Base-by-base conservation (phyloP, 163 green algal genomes). In the Picocystis sp. region DNA sequence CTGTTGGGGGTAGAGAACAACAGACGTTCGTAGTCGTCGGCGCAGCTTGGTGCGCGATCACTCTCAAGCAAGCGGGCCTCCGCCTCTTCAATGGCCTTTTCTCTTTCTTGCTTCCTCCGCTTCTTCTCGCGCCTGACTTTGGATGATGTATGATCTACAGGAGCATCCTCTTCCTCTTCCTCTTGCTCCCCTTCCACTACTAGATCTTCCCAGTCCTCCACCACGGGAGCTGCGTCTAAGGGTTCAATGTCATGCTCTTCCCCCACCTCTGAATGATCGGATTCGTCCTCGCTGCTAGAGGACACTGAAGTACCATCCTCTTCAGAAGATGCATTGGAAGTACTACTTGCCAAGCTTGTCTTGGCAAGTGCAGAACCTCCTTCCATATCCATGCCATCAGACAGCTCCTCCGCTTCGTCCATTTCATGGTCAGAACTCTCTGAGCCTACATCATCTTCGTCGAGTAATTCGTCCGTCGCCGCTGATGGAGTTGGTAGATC, bases 21-120 rank as follows among this genome's bases (percentile, higher is more conserved):
- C 41, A 85, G 63, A 55, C 69, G 69, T 73, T 97, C 89, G 62
- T 78, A 95, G 17, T 86, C 86, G 0, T 62, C 64, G 1, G 45
- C 60, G 10, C 22, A 84, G 43, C 64, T 58, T 1, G 85, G 81
- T 2, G 69, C 69, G 0, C 47, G 43, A 5, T 63, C 53, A 14
- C 72, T 71, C 15, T 50, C 50, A 22, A 61, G 21, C 2, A 59
- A 43, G 50, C 58, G 53, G 62, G 63, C 52, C 67, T 83, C 76
- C 13, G 64, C 64, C 9, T 63, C 58, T 17, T 65, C 53, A 2
- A 92, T 78, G 14, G 64, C 60, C 1, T 50, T 42, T 71, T 93
- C 81, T 0, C 63, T 48, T n/a, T 75, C 65, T 19, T 73, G 65
- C 46, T 69, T 77, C 14, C 52, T 48, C 11, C 71, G 66, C 76